Percentiles rank a stretch among this genome's conserved stretches.
Conservation (phyloP, 1,284 basidiomycete genomes). For the Irpex rosettiformis region DNA sequence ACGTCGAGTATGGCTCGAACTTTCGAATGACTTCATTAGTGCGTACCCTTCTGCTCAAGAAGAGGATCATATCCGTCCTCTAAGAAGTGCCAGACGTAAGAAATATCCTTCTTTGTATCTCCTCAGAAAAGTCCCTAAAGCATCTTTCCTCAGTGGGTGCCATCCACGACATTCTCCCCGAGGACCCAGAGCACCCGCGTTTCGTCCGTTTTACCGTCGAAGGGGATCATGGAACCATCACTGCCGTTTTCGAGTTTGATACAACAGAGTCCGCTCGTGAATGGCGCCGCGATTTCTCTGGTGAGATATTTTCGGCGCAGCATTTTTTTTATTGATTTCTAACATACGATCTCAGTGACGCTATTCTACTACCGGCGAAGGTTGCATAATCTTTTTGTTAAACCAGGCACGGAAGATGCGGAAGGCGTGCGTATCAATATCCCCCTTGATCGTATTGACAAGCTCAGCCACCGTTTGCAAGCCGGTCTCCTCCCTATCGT, state of each 20-base stretch:
- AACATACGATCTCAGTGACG: conserved; percentile 32
- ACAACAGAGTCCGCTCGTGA: conserved; percentile 57
- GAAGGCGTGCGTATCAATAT: conserved; percentile 52
- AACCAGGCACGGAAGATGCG: conserved; percentile 29
- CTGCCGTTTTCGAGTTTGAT: conserved; percentile 47
- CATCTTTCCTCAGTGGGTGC: conserved; percentile 34
- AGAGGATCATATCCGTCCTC: conserved; percentile 50
- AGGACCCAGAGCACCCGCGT: conserved; percentile 42
- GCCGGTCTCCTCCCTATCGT: conserved; percentile 19
- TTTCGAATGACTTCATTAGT: conserved; percentile 60
- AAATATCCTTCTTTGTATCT: neutral
- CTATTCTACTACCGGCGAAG: conserved; percentile 44
- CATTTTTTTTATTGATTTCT: neutral
- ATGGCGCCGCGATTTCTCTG: conserved; percentile 56
- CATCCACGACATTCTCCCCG: conserved; percentile 38
- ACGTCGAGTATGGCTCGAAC: conserved; percentile 62
- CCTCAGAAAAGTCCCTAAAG: neutral
- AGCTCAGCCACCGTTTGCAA: conserved; percentile 12
- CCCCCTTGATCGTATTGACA: conserved; percentile 46
- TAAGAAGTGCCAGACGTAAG: conserved; percentile 52
- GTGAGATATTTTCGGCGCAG: conserved; percentile 22
- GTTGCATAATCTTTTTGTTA: conserved; percentile 32
- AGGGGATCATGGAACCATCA: conserved; percentile 19
- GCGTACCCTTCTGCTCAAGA: conserved; percentile 55
- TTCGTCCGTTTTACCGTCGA: conserved; percentile 38